These are phyloP conservation scores for Panicum virgatum DNA, from an alignment of 202 grass and related monocot genomes.

Conservation along the genomic window DNA sequence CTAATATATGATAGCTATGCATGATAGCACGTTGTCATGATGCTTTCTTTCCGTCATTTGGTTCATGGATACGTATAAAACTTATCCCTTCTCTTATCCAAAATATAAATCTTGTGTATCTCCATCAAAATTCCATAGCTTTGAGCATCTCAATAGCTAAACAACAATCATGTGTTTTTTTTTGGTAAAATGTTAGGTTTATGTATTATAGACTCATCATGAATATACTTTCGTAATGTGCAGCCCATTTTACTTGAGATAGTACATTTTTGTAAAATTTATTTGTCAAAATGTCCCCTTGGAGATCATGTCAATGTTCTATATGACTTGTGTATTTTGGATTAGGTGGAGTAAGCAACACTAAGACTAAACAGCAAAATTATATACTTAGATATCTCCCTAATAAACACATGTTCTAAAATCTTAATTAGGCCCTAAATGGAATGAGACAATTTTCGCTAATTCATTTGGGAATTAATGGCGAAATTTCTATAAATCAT, in stretches of 20 bases:
- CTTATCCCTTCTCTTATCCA: background rate
- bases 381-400: background rate
- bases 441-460: background rate
- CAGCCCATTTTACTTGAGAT: background rate
- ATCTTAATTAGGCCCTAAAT: background rate
- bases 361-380: background rate
- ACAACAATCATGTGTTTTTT: too few species aligned
- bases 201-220: background rate
- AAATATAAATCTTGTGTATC: too few species aligned
- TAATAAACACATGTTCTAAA: too few species aligned
- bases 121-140: background rate
- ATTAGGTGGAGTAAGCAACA: background rate
- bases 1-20: background rate
- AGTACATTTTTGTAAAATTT: background rate
- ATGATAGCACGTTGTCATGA: background rate
- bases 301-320: background rate
- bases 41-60: background rate
- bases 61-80: background rate
- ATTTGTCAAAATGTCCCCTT: background rate
- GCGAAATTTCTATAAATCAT: background rate
- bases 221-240: background rate
- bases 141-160: background rate
- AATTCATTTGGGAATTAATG: background rate
- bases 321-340: background rate
- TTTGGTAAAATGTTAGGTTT: background rate